Conservation (phyloP, 805 yeast genomes). For the Sungouiozyma intestinalis region DNA sequence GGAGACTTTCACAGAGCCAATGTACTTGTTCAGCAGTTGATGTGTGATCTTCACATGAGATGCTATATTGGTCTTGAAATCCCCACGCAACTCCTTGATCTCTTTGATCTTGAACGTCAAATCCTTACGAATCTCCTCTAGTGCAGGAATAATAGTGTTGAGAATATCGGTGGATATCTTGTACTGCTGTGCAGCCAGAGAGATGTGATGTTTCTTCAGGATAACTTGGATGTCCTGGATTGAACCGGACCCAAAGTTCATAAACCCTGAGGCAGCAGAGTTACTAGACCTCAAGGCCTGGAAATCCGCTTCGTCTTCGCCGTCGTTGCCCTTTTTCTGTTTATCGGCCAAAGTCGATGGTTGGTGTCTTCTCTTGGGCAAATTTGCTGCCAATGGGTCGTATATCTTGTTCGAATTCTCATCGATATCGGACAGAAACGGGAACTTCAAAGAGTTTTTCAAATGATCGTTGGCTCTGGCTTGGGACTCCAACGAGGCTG, state of each 20-base stretch:
- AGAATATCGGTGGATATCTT: constrained; percentile 45
- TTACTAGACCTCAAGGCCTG: constrained; percentile 1
- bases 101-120: constrained; percentile 69
- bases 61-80: constrained; percentile 50
- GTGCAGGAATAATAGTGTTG: constrained; percentile 43
- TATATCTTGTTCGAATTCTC: constrained; percentile 30
- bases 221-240: constrained; percentile 69
- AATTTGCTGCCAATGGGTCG: constrained; percentile 41
- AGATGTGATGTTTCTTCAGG: constrained; percentile 53
- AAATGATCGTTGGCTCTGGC: constrained; percentile 55
- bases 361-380: constrained; percentile 26
- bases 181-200: constrained; percentile 45
- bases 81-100: constrained; percentile 55
- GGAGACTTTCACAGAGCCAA: constrained; percentile 34
- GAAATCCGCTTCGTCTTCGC: background rate
- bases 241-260: constrained; percentile 66
- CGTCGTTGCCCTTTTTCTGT: constrained; percentile 8
- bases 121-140: constrained; percentile 56
- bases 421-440: constrained; percentile 29
- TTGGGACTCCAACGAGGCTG: constrained; percentile 72
- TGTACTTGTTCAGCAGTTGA: constrained; percentile 38
- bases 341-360: constrained; percentile 18
- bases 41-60: constrained; percentile 58
- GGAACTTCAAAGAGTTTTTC: constrained; percentile 50
- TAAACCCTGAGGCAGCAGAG: constrained; percentile 37